phyloP scores from a whole-genome alignment of 495 filamentous ascomycete genomes.

The Geoglossum glabrum region DNA sequence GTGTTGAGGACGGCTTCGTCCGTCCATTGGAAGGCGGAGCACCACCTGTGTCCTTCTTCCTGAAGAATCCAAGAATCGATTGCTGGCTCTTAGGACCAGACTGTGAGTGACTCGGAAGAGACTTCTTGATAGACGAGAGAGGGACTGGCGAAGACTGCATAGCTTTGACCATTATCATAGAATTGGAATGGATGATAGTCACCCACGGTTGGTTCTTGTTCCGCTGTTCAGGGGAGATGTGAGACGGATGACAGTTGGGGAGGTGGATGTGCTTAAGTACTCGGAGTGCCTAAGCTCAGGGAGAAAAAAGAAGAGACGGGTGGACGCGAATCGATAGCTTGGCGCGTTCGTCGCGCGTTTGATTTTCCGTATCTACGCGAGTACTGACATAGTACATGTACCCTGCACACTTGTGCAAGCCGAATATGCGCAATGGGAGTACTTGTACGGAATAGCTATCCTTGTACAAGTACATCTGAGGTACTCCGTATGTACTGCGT shows the following conservation, averaged over 20 bases:
- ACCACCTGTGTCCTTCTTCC: slow-evolving; percentile 36
- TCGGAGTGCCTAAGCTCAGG: not conserved
- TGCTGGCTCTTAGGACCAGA: slow-evolving; percentile 47
- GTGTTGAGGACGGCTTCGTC: not conserved
- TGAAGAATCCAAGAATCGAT: slow-evolving; percentile 71
- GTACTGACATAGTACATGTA: no score
- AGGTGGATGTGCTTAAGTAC: not conserved
- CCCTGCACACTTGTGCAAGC: no score
- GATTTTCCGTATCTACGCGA: not conserved
- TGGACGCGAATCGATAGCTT: not conserved
- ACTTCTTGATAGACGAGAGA: slow-evolving; percentile 11
- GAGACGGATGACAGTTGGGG: not conserved
- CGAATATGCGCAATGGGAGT: no score
- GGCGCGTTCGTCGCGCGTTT: not conserved
- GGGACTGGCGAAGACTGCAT: not conserved
- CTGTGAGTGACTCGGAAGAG: slow-evolving; percentile 14
- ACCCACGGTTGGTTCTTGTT: not conserved
- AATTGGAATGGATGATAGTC: not conserved
- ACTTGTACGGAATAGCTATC: no score
- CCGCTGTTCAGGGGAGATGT: not conserved
- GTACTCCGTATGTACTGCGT: no score
- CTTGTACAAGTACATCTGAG: no score
- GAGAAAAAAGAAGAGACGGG: not conserved
- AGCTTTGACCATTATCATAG: not conserved
- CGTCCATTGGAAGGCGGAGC: slow-evolving; percentile 18